Conservation (phyloP, 257 asterid genomes). For the Rubia yunnanensis region DNA sequence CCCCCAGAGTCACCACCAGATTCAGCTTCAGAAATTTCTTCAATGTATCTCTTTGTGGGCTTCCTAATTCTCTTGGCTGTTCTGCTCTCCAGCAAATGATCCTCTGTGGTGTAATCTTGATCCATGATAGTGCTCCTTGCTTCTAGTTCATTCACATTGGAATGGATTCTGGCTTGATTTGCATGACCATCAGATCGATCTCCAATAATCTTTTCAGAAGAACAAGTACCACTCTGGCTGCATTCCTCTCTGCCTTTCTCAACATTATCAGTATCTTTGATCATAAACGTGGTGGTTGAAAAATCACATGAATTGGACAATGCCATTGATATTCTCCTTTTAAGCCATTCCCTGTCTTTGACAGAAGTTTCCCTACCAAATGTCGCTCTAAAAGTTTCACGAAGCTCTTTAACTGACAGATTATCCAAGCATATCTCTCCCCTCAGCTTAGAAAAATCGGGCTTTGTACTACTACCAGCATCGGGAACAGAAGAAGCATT, state of each 20-base stretch:
- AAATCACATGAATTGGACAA: constrained; percentile 81
- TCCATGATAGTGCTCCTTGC: constrained; percentile 21
- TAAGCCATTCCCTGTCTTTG: constrained; percentile 93
- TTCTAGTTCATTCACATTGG: constrained; percentile 24
- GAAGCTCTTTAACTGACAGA: constrained; percentile 80
- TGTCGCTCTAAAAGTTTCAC: constrained; percentile 82
- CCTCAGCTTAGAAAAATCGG: constrained; percentile 71
- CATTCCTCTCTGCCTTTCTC: constrained; percentile 36
- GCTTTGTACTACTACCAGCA: constrained; percentile 34
- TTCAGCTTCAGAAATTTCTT: constrained; percentile 81
- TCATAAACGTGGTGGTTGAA: constrained; percentile 53
- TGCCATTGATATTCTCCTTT: constrained; percentile 91
- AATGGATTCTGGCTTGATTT: constrained; percentile 23
- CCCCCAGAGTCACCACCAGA: constrained; percentile 49
- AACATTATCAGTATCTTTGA: constrained; percentile 49
- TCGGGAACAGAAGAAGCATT: constrained; percentile 32
- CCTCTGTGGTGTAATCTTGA: constrained; percentile 38
- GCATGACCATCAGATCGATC: constrained; percentile 23
- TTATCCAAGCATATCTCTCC: constrained; percentile 78
- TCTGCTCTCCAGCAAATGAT: constrained; percentile 39
- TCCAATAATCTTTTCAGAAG: constrained; percentile 28
- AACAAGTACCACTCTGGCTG: constrained; percentile 25
- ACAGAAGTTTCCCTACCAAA: constrained; percentile 95
- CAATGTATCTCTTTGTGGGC: constrained; percentile 86
- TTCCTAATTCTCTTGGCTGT: constrained; percentile 74